Evolutionary conservation across 805 yeast species (phyloP).

Genomic region (Suhomyces emberorum): DNA sequence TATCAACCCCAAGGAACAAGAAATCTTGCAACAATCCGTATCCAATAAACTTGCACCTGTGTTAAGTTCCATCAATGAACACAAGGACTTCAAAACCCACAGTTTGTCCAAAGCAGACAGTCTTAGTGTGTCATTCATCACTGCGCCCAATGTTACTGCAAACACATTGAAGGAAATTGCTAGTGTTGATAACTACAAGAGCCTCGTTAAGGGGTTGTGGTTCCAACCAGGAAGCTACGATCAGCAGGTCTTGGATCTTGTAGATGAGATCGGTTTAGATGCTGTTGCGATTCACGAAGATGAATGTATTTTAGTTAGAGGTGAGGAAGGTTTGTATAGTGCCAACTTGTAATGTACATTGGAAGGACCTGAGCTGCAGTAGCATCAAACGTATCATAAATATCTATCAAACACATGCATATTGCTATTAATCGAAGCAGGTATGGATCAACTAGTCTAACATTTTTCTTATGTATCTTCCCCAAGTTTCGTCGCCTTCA

Average conservation of each 20-base stretch:
- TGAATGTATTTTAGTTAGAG: constrained; percentile 69
- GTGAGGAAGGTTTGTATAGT: constrained; percentile 47
- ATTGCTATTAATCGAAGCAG: no score
- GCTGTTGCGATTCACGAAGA: constrained; percentile 44
- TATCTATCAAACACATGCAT: no score
- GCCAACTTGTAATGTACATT: constrained; percentile 32
- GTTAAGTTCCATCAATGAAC: constrained; percentile 16
- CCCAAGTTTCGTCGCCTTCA: constrained; percentile 38
- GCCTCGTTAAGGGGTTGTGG: constrained; percentile 60
- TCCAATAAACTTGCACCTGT: constrained; percentile 29
- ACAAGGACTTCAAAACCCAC: constrained; percentile 21
- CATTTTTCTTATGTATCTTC: constrained; percentile 27
- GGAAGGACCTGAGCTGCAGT: no score
- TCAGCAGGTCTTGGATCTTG: constrained; percentile 42
- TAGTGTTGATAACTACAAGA: constrained; percentile 37
- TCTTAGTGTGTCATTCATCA: constrained; percentile 62
- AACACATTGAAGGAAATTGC: constrained; percentile 34
- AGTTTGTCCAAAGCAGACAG: constrained; percentile 37
- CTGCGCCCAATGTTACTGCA: constrained; percentile 64
- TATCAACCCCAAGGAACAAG: constrained; percentile 54
- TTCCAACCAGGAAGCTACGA: constrained; percentile 82
- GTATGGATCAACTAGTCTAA: constrained; percentile 9
- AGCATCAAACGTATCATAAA: no score
- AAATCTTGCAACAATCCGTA: constrained; percentile 45
- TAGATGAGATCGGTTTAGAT: constrained; percentile 31